A percentile compares a stretch with the other conserved stretches of the same genome.
These are phyloP conservation scores for Fagopyrum tataricum DNA, from an alignment of 148 eudicot species.

Conservation along the genomic window DNA sequence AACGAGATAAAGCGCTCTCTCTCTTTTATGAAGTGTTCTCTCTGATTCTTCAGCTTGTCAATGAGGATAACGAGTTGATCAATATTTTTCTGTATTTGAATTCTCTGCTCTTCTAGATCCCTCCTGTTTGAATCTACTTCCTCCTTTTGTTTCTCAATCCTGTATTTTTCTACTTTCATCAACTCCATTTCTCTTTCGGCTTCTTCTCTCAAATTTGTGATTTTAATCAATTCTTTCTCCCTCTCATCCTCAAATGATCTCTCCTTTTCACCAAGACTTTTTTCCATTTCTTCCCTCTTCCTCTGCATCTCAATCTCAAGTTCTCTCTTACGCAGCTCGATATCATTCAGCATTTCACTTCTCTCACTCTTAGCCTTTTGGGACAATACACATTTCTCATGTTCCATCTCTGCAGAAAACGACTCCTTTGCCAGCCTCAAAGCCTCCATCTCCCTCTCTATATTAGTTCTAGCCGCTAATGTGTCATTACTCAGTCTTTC, in stretches of 20 bases:
- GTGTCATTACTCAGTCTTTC: constrained; percentile 66
- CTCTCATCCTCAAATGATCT: constrained; percentile 58
- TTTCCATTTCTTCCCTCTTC: constrained; percentile 60
- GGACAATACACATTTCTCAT: constrained; percentile 53
- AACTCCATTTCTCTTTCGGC: constrained; percentile 67
- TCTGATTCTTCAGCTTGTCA: constrained; percentile 70
- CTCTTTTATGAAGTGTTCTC: constrained; percentile 68
- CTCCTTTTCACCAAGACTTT: constrained; percentile 42
- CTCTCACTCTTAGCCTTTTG: constrained; percentile 59
- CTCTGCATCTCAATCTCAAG: constrained; percentile 61
- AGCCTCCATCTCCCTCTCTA: constrained; percentile 68
- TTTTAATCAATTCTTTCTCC: constrained; percentile 53
- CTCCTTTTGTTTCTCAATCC: constrained; percentile 52
- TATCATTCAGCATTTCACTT: constrained; percentile 50
- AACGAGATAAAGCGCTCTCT: constrained; percentile 74
- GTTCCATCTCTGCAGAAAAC: constrained; percentile 76
- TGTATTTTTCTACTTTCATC: constrained; percentile 53
- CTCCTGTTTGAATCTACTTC: constrained; percentile 56
- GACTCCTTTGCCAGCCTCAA: constrained; percentile 67
- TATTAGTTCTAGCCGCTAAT: constrained; percentile 44
- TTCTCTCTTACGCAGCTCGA: constrained; percentile 60
- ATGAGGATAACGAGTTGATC: constrained; percentile 73
- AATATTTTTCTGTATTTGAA: constrained; percentile 72
- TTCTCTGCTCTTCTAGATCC: constrained; percentile 63
- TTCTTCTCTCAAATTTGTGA: constrained; percentile 49